Percentiles rank a stretch among this genome's conserved stretches.
Evolutionary conservation across 2,329 filamentous ascomycete genomes (phyloP).

Genomic region (Cladophialophora chaetospira): DNA sequence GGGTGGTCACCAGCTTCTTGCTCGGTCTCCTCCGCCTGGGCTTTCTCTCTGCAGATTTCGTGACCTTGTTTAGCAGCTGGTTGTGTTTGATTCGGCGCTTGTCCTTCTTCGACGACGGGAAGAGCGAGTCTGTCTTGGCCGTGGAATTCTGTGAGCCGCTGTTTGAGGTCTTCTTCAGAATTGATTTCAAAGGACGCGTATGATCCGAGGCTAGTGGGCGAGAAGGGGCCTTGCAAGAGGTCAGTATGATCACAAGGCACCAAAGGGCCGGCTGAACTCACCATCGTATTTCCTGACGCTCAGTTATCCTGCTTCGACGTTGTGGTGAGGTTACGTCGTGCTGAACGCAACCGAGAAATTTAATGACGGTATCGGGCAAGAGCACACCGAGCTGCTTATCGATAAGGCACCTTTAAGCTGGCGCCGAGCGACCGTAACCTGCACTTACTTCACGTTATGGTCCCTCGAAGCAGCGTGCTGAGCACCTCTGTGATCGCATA

Average conservation of each 20-base stretch:
- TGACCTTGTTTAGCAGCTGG: slow-evolving; percentile 73
- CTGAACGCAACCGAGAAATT: too few relatives aligned
- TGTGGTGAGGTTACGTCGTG: not conserved
- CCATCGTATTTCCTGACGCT: not conserved
- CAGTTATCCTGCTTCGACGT: not conserved
- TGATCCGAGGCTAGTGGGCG: slow-evolving; percentile 4
- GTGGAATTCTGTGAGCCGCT: not conserved
- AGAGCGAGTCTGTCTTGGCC: slow-evolving; percentile 39
- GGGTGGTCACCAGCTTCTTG: slow-evolving; percentile 75
- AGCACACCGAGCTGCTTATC: too few relatives aligned
- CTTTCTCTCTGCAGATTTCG: slow-evolving; percentile 57
- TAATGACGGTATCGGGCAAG: too few relatives aligned
- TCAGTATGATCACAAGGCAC: not conserved
- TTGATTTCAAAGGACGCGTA: slow-evolving; percentile 21
- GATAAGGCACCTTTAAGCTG: too few relatives aligned
- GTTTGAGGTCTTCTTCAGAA: slow-evolving; percentile 22
- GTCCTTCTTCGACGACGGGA: slow-evolving; percentile 76
- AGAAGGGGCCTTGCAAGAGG: slow-evolving; percentile 13
- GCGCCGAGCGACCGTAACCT: too few relatives aligned
- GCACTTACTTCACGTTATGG: too few relatives aligned
- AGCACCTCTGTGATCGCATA: too few relatives aligned
- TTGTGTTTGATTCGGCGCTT: slow-evolving; percentile 82
- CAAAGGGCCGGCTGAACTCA: not conserved
- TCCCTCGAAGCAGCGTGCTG: too few relatives aligned
- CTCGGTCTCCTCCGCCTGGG: slow-evolving; percentile 64